Evolutionary conservation across 441 rosid species (phyloP), one percentile per base, ranked within the genome.

Genomic region (Gossypium schwendimanii): DNA sequence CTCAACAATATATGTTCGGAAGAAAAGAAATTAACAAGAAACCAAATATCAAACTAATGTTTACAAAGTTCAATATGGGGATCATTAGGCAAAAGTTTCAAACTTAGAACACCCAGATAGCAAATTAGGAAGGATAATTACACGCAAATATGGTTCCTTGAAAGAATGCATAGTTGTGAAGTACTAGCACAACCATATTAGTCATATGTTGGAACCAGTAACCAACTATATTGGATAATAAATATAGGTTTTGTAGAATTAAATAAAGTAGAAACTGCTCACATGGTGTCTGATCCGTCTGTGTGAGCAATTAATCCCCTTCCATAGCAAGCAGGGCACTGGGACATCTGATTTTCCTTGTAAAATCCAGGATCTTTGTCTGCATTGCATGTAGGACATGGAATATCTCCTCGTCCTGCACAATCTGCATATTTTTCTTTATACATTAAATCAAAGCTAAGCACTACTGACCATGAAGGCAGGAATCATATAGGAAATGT

Each of bases 201-300:
- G 49, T 31, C 11, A 64, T 28, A 28, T 28, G 33, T 4, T 4
- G 33, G 33, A 28, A 28, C 33, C 33, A 28, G 33, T 28, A 58
- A 75, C 39, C 24, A 47, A 49, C 17, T 67, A 45, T n/a, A 20
- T 21, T 55, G 44, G 20, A 65, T 69, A 26, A 62, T 17, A 36
- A 6, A 6, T n/a, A 17, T 14, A 44, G 23, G 50, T 6, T 44
- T 28, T 73, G 44, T n/a, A 28, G 21, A 66, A 73, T 53, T 14
- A 24, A 72, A 70, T 41, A 20, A 50, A 24, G 63, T 3, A 15
- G 54, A 63, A 76, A 70, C 60, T 75, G 68, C 86, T 83, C 79
- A 92, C 98, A 75, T 80, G 31, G 98, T 78, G 87, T 94, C 98
- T 26, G 97, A 94, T 73, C 97, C 98, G 79, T 94, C 97, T 82